A percentile compares a stretch with the other conserved stretches of the same genome.
phyloP scores from a whole-genome alignment of 2,329 filamentous ascomycete genomes.

The Xylaria sp. region DNA sequence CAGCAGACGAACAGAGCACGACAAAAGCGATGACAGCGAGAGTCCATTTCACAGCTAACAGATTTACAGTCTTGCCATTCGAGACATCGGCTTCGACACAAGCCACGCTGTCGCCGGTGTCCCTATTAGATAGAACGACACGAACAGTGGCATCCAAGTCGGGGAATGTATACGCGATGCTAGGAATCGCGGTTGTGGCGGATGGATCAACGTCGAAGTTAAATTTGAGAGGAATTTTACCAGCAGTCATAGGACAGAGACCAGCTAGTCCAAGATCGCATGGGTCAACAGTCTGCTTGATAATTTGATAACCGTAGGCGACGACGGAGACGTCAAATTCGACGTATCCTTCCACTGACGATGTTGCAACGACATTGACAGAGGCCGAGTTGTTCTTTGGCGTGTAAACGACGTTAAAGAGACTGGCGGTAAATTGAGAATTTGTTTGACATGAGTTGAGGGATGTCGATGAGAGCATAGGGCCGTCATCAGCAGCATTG shows the following conservation, averaged over 20 bases:
- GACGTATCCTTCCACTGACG: conserved; percentile 81
- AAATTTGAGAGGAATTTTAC: conserved; percentile 77
- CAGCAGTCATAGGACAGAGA: conserved; percentile 89
- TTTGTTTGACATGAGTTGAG: conserved; percentile 84
- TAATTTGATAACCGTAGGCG: conserved; percentile 80
- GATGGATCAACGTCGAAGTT: conserved; percentile 65
- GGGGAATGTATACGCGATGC: conserved; percentile 80
- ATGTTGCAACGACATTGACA: conserved; percentile 80
- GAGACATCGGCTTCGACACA: conserved; percentile 82
- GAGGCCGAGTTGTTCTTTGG: conserved; percentile 74
- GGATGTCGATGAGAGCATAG: conserved; percentile 79
- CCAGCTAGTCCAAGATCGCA: conserved; percentile 73
- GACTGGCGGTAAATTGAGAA: conserved; percentile 83
- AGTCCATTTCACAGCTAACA: conserved; percentile 79
- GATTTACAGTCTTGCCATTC: conserved; percentile 83
- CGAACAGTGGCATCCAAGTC: conserved; percentile 81
- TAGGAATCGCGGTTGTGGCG: conserved; percentile 65
- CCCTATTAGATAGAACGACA: conserved; percentile 72
- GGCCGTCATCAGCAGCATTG: conserved; percentile 61
- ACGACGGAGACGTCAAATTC: conserved; percentile 76
- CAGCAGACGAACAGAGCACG: conserved; percentile 76
- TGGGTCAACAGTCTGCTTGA: conserved; percentile 73
- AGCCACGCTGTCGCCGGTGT: conserved; percentile 65
- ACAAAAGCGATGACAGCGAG: conserved; percentile 79
- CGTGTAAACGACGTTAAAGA: conserved; percentile 85